Evolutionary conservation across 2,329 filamentous ascomycete species (phyloP), one percentile per base, ranked within the genome.

Genomic region (Penicillium janthinellum): DNA sequence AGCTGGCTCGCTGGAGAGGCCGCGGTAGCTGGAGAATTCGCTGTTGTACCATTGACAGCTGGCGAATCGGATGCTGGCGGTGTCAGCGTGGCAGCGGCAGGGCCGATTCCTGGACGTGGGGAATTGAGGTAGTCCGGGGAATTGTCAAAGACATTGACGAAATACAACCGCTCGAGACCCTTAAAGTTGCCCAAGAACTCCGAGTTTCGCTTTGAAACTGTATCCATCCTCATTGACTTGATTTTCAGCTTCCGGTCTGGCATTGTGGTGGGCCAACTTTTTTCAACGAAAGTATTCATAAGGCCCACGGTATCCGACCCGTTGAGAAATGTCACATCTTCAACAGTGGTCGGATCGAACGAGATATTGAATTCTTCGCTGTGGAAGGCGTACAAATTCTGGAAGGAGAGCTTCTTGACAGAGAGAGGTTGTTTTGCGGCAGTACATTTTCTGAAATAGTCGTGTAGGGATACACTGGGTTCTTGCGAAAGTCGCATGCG

Each of bases 401-500:
- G 82, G 12, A 88, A 67, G 0, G 78, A 79, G 3, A 88, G 57
- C 53, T 82, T 82, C 63, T 79, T 82, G 0, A 87, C 51, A 0
- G 72, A 70, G 4, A 87, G 65, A 1, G 73, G 73, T 54, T 82
- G 77, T 50, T 79, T 79, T 1, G 79, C 77, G 3, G 80, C 73
- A 22, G 83, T 71, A 61, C 81, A 83, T 54, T 82, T 83, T 20
- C 84, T 83, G 64, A 88, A 88, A 61, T 85, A 83, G 17, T 81
- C 77, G 56, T 81, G 75, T 5, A 87, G 70, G 48, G 78, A 81
- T 25, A 86, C 78, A 49, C 82, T 85, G 5, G 84, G 81, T 67
- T 88, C 86, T 44, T 84, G 83, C 37, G 75, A 78, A 38, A 82
- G 79, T 25, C 85, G 79, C 84, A 88, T 88, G 1, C 86, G 82